Conservation (phyloP, 2,329 filamentous ascomycete genomes). For the Cladosporium sp. region DNA sequence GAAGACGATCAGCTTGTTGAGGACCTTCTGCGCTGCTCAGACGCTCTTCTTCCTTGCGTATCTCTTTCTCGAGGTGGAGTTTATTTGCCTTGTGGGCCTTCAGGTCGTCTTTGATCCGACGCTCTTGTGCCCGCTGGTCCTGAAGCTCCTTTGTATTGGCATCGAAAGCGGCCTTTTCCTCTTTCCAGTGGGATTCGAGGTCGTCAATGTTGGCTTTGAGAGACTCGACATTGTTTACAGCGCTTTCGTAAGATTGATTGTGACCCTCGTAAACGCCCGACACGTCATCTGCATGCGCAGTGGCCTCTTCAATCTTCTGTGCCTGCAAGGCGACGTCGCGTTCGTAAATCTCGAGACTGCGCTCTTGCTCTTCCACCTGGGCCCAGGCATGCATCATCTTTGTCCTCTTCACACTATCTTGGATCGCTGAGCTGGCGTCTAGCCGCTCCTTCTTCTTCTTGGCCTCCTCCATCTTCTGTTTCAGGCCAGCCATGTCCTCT, state of each 20-base stretch:
- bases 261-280: conserved; percentile 46
- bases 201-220: conserved; percentile 42
- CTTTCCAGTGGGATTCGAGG: conserved; percentile 48
- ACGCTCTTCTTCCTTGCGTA: conserved; percentile 58
- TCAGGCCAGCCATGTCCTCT: conserved; percentile 64
- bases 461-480: conserved; percentile 61
- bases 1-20: conserved; percentile 61
- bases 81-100: conserved; percentile 52
- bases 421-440: conserved; percentile 65
- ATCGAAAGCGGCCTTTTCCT: conserved; percentile 55
- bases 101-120: conserved; percentile 62
- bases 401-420: conserved; percentile 59
- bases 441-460: conserved; percentile 64
- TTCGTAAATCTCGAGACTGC: conserved; percentile 32
- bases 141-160: conserved; percentile 29
- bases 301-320: conserved; percentile 51
- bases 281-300: conserved; percentile 47
- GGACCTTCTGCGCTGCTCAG: conserved; percentile 67
- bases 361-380: conserved; percentile 77
- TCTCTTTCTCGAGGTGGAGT: conserved; percentile 45
- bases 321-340: conserved; percentile 38
- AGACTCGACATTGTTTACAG: conserved; percentile 38
- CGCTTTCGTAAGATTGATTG: conserved; percentile 41
- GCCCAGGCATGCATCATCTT: conserved; percentile 78
- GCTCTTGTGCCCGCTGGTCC: conserved; percentile 55